These are phyloP conservation scores for Tulasnella sp. DNA, from an alignment of 768 basidiomycete genomes.

Conservation along the genomic window DNA sequence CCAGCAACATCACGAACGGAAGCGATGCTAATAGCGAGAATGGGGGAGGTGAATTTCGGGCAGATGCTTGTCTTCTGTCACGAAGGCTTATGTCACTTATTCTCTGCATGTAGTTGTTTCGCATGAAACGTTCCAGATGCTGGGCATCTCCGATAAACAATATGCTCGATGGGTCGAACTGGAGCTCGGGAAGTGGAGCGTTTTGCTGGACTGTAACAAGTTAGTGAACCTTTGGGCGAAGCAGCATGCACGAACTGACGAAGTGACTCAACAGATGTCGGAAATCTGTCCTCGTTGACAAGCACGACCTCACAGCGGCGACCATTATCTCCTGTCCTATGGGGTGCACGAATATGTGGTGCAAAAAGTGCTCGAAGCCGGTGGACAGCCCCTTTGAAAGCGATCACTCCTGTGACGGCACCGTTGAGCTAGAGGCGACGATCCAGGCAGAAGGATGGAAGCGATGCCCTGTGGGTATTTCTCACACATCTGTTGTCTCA, in stretches of 20 bases:
- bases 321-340: constrained; percentile 41
- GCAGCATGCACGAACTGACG: background rate
- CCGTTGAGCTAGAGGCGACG: constrained; percentile 40
- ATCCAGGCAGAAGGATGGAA: constrained; percentile 52
- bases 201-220: constrained; percentile 41
- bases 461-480: constrained; percentile 40
- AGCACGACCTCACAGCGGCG: constrained; percentile 33
- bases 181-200: constrained; percentile 35
- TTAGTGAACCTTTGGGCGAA: constrained; percentile 22
- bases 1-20: background rate
- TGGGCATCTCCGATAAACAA: constrained; percentile 37
- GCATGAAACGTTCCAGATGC: constrained; percentile 31
- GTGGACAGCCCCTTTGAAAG: constrained; percentile 34
- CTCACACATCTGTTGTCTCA: background rate
- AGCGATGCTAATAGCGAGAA: constrained; percentile 15
- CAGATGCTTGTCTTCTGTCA: background rate
- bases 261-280: constrained; percentile 33
- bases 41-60: constrained; percentile 30
- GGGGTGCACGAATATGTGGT: constrained; percentile 45
- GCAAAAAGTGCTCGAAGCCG: constrained; percentile 44
- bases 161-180: constrained; percentile 36
- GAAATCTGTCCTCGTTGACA: constrained; percentile 39
- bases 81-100: background rate
- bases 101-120: constrained; percentile 30
- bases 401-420: constrained; percentile 42